Evolutionary conservation across 208 protist genomes (phyloP), one percentile per base, ranked within the genome.

Genomic region (Sergeia podlipaevii): DNA sequence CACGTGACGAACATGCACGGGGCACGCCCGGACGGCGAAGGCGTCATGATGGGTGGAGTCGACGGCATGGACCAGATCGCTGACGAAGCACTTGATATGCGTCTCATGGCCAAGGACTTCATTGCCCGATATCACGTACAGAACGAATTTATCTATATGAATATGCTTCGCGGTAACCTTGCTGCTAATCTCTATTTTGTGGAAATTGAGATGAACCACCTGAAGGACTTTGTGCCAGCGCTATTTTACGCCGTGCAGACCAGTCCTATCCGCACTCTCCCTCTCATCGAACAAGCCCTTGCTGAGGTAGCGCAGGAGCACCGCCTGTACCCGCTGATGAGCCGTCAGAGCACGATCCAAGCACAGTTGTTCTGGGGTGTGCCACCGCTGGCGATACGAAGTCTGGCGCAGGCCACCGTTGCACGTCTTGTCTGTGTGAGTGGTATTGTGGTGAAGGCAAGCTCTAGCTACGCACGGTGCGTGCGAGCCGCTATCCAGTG

Each of bases 401-500:
- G 84, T 36, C 67, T 96, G 2, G 85, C 82, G 1, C 79, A 90
- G 53, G 80, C 83, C 20, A 53, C 75, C 37, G 84, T 96, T 21
- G 85, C 87, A 15, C 70, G 74, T 26, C 65, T 96, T 0, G 84
- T 94, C 4, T 88, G 80, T 48, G 84, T 96, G 11, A 87, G 68
- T 46, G 91, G 88, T n/a, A 95, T 96, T 51, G 89, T 94, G 38
- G 86, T 95, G 17, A 93, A 94, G 59, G 80, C 67, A 4, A 95
- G 82, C 65, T 65, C 79, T 28, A 81, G 78, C 21, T 80, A 94
- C 59, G 80, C 83, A 11, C 74, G 85, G 2, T 94, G 87, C 65
- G 76, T 89, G 18, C 67, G 78, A 1, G 91, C 91, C 0, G 82
- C 83, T 15, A 93, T 96, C 39, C 91, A 96, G 71, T 96, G 91